A percentile compares a stretch with the other conserved stretches of the same genome.
Conservation (phyloP, 2,329 filamentous ascomycete genomes). For the Aspergillus tanneri region DNA sequence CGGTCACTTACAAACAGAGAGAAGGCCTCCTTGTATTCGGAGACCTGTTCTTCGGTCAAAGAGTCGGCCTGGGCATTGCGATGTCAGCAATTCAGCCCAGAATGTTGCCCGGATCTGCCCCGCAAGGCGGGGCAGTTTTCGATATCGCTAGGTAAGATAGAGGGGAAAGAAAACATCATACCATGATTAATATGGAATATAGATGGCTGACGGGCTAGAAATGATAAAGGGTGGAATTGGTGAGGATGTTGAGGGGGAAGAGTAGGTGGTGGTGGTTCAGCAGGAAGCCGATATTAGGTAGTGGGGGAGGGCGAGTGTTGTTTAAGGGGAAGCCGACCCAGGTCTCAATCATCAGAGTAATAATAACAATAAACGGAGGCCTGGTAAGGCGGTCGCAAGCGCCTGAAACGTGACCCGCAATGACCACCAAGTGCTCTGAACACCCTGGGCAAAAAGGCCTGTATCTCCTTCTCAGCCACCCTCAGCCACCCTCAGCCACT, state of each 20-base stretch:
- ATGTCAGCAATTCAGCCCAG: conserved; percentile 28
- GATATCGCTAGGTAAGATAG: conserved; percentile 12
- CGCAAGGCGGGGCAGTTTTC: conserved; percentile 35
- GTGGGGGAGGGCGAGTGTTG: conserved; percentile 15
- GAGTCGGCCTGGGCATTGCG: conserved; percentile 74
- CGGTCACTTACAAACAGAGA: conserved; percentile 88
- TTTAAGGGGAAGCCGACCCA: conserved; percentile 24
- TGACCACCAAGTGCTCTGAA: conserved; percentile 10
- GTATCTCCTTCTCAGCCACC: no score
- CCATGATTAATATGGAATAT: conserved; percentile 33
- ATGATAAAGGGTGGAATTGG: conserved; percentile 7
- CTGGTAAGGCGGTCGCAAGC: conserved; percentile 24
- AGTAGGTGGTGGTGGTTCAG: conserved; percentile 22
- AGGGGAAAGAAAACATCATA: conserved; percentile 18
- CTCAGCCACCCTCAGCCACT: no score
- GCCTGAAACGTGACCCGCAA: conserved; percentile 24
- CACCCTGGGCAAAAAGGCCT: no score
- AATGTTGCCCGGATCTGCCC: conserved; percentile 27
- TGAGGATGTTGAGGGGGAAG: conserved; percentile 17
- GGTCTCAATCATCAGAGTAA: conserved; percentile 17
- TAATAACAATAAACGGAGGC: conserved; percentile 18
- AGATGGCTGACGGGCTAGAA: conserved; percentile 1
- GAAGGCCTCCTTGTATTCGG: conserved; percentile 99
- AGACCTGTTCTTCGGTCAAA: conserved; percentile 99
- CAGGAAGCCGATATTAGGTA: conserved; percentile 22